These are phyloP conservation scores for Bombardia bombarda DNA, from an alignment of 495 filamentous ascomycete genomes.

Conservation along the genomic window DNA sequence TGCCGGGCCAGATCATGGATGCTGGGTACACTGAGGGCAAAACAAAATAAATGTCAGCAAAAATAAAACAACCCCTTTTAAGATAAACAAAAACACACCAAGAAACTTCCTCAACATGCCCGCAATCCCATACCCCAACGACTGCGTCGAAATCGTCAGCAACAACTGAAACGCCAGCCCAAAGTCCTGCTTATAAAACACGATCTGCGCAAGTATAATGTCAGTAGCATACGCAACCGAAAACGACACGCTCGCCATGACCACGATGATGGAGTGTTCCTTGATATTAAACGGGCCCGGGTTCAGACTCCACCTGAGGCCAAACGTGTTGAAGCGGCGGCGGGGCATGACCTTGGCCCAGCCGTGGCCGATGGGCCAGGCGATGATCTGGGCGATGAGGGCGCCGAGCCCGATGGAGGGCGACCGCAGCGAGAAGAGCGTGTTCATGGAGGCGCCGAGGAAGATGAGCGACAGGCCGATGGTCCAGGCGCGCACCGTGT, in stretches of 20 bases:
- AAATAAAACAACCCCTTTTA: background rate
- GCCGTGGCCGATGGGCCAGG: conserved; percentile 60
- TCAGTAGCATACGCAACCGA: conserved; percentile 65
- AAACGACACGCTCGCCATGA: conserved; percentile 57
- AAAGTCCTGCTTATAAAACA: conserved; percentile 63
- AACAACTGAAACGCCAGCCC: conserved; percentile 62
- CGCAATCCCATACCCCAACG: conserved; percentile 66
- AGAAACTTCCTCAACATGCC: conserved; percentile 51
- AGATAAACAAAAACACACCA: conserved; percentile 16
- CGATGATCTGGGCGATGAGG: conserved; percentile 61
- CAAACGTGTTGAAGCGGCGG: conserved; percentile 46
- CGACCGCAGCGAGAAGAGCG: conserved; percentile 60
- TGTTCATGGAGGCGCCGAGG: conserved; percentile 60
- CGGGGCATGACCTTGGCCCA: conserved; percentile 42
- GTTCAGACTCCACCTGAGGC: conserved; percentile 50
- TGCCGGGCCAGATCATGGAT: conserved; percentile 70
- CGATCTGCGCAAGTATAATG: conserved; percentile 54
- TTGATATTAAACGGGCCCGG: conserved; percentile 76
- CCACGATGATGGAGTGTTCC: conserved; percentile 68
- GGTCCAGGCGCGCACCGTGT: conserved; percentile 66
- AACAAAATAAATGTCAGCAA: background rate
- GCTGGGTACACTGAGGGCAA: conserved; percentile 45
- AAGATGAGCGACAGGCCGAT: conserved; percentile 60
- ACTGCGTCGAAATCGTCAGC: conserved; percentile 60
- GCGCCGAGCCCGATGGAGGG: conserved; percentile 59